A percentile compares a stretch with the other conserved stretches of the same genome.
These are phyloP conservation scores for Scorias spongiosa DNA, from an alignment of 2,329 filamentous ascomycete species.

Conservation along the genomic window DNA sequence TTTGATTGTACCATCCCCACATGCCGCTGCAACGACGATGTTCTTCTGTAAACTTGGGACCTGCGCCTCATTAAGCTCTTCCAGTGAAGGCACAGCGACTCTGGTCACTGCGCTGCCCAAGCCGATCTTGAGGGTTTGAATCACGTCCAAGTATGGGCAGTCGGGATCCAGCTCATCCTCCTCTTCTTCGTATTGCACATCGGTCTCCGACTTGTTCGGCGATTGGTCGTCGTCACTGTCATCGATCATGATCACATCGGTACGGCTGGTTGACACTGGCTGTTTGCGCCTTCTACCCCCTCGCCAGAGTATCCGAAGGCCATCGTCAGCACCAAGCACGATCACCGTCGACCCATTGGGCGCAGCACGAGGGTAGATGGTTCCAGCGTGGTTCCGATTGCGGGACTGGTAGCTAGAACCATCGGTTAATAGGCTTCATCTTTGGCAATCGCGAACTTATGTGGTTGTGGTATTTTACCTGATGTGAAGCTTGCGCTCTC, in stretches of 20 bases:
- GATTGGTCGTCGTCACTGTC: conserved; percentile 37
- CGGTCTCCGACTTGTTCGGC: conserved; percentile 5
- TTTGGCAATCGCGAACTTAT: too few relatives aligned
- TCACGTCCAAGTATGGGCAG: conserved; percentile 37
- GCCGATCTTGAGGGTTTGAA: conserved; percentile 40
- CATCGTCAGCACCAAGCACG: conserved; percentile 43
- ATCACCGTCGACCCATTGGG: conserved; percentile 48
- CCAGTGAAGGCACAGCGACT: neutral
- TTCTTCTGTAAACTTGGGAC: conserved; percentile 24
- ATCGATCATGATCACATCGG: conserved; percentile 41
- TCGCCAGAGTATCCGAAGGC: conserved; percentile 45
- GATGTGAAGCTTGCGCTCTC: conserved; percentile 19
- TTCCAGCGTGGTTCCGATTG: conserved; percentile 40
- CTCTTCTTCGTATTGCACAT: conserved; percentile 35
- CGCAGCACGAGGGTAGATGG: conserved; percentile 41
- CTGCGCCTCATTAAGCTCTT: neutral
- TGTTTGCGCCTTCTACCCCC: conserved; percentile 30
- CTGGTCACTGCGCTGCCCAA: conserved; percentile 25
- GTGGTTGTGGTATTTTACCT: conserved; percentile 8
- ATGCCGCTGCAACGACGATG: conserved; percentile 37
- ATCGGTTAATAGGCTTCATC: neutral
- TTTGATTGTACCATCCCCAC: conserved; percentile 40
- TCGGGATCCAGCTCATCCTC: conserved; percentile 44
- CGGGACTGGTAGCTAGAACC: conserved; percentile 42
- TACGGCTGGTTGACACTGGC: conserved; percentile 17